Conservation (phyloP, 2,329 filamentous ascomycete species). For the Exophiala sp. region DNA sequence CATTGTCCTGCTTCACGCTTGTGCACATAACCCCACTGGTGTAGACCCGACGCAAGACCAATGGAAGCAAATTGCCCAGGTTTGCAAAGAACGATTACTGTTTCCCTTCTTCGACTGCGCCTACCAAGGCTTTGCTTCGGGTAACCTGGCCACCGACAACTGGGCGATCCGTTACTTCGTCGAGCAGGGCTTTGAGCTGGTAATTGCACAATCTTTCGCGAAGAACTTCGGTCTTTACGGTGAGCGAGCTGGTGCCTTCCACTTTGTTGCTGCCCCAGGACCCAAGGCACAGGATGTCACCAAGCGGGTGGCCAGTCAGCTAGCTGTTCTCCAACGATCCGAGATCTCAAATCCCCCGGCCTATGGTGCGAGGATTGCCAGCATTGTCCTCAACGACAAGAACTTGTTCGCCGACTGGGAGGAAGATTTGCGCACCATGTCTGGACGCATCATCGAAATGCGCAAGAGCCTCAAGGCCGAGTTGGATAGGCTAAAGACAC, state of each 20-base stretch:
- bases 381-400: conserved; percentile 74
- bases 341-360: conserved; percentile 97
- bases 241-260: conserved; percentile 92
- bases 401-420: conserved; percentile 86
- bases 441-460: conserved; percentile 91
- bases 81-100: conserved; percentile 72
- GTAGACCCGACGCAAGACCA: conserved; percentile 91
- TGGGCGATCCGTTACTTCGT: conserved; percentile 93
- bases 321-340: conserved; percentile 88
- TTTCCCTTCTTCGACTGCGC: conserved; percentile 98
- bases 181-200: conserved; percentile 74
- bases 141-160: conserved; percentile 75
- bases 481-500: conserved; percentile 78
- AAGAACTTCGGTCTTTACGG: conserved; percentile 81
- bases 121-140: conserved; percentile 92
- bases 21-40: conserved; percentile 96
- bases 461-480: conserved; percentile 68
- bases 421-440: conserved; percentile 86
- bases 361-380: conserved; percentile 86
- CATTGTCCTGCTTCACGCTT: conserved; percentile 87
- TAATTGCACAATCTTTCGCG: conserved; percentile 56
- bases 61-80: conserved; percentile 79
- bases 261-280: conserved; percentile 73
- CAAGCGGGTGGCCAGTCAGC: conserved; percentile 70
- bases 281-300: conserved; percentile 58